Evolutionary conservation across 2,329 filamentous ascomycete genomes (phyloP), one percentile per base, ranked within the genome.

Genomic region (Sarocladiaceae sp.): DNA sequence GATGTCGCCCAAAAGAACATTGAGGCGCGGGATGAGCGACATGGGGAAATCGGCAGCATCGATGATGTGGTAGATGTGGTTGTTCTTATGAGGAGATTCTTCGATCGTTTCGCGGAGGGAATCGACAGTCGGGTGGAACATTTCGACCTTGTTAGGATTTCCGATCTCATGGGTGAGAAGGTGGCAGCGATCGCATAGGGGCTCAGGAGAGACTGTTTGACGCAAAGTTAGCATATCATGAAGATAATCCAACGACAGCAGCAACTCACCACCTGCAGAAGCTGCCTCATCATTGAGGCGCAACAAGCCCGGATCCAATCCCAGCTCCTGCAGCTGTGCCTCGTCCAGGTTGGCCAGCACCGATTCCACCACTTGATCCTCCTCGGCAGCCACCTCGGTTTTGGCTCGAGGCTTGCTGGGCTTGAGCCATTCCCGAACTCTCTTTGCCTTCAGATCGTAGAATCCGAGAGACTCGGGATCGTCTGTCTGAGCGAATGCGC

Each of bases 11-110:
- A 97, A 75, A 1, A 90, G 74, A 7, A 80, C 74, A 55, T 87
- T 81, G 10, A 99, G 80, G 40, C 84, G 82, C 1, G 90, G 89
- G 3, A 97, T 77, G 13, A 99, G 71, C 2, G 94, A 97, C 81
- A 99, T 88, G 18, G 94, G 94, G 58, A 99, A 97, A 68, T 99
- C 94, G 55, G 92, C 94, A 2, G 94, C 93, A 64, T 99, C 94
- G 20, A 99, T 74, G 23, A 99, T 78, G 68, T 99, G 94, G 66
- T 97, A 99, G 55, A 99, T 86, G 68, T 97, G 90, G 62, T 99
- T 97, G 64, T 88, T 82, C 65, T 88, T 88, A 70, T 95, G 86
- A 0, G 92, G 92, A 1, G 93, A 96, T 67, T 96, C 90, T 51
- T 86, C 79, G 50, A 99, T 87, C 15, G 91, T 96, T 56, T 90